Percentiles rank a stretch among this genome's conserved stretches.
Evolutionary conservation across 2,329 filamentous ascomycete genomes (phyloP).

Genomic region (Thielaviopsis populi): DNA sequence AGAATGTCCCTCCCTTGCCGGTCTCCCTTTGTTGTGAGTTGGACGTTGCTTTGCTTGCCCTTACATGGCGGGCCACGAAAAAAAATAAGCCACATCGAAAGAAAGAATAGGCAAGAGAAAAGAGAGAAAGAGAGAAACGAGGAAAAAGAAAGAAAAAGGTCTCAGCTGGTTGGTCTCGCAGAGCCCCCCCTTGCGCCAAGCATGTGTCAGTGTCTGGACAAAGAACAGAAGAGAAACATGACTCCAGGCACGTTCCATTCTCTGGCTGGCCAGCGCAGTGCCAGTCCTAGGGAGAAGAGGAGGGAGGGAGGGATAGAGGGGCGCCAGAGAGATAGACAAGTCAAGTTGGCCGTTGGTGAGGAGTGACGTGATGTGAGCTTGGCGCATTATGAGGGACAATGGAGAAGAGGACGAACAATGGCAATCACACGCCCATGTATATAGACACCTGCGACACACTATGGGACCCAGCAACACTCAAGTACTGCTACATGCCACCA

Average conservation of each 20-base stretch:
- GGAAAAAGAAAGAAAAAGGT: background rate
- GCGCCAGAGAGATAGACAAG: no score
- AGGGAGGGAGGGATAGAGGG: no score
- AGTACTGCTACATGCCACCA: background rate
- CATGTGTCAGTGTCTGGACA: background rate
- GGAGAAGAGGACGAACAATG: background rate
- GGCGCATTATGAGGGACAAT: no score
- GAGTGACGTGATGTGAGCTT: background rate
- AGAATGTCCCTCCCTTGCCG: background rate
- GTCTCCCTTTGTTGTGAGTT: background rate
- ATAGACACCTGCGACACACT: no score
- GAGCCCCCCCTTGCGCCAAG: background rate
- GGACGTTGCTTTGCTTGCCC: background rate
- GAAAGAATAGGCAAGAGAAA: background rate
- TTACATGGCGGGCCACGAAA: background rate
- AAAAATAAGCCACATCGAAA: background rate
- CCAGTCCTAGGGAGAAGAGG: no score
- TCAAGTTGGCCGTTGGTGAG: background rate
- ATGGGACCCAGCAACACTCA: no score
- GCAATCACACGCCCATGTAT: no score
- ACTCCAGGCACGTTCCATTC: background rate
- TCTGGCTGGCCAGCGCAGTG: background rate
- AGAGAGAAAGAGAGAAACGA: background rate
- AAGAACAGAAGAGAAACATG: background rate
- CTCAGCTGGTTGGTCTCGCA: background rate